A percentile compares a stretch with the other conserved stretches of the same genome.
These are phyloP conservation scores for Candida freyschussii DNA, from an alignment of 1,139 yeast genomes.

Conservation along the genomic window DNA sequence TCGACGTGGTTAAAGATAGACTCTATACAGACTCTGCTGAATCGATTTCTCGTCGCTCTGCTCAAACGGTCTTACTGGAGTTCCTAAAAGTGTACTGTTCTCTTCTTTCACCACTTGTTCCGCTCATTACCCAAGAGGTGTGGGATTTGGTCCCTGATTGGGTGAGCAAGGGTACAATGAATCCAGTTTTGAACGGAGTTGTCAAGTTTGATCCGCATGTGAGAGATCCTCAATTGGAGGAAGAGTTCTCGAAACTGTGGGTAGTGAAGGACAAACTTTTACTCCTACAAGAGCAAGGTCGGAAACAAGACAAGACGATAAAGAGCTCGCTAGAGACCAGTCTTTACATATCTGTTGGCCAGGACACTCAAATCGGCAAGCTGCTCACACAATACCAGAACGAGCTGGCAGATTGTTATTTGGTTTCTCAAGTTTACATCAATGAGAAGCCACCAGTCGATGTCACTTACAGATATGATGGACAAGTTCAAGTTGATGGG, in stretches of 20 bases:
- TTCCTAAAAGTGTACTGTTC: slow-evolving; percentile 59
- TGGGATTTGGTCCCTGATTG: slow-evolving; percentile 55
- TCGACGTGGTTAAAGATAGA: slow-evolving; percentile 81
- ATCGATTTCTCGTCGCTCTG: slow-evolving; percentile 53
- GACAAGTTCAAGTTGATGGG: slow-evolving; percentile 29
- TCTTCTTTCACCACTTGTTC: slow-evolving; percentile 74
- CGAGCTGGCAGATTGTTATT: slow-evolving; percentile 51
- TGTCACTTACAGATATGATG: slow-evolving; percentile 28
- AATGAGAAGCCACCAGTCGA: slow-evolving; percentile 25
- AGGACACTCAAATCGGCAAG: slow-evolving; percentile 13
- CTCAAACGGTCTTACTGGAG: slow-evolving; percentile 67
- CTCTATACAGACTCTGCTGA: slow-evolving; percentile 61
- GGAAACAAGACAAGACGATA: slow-evolving; percentile 38
- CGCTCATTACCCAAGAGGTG: slow-evolving; percentile 80
- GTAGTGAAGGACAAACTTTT: slow-evolving; percentile 46
- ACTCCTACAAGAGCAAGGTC: slow-evolving; percentile 42
- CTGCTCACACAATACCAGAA: slow-evolving; percentile 22
- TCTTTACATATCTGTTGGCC: slow-evolving; percentile 34
- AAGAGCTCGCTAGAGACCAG: slow-evolving; percentile 65
- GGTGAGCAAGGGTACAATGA: slow-evolving; percentile 31
- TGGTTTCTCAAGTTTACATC: slow-evolving; percentile 55
- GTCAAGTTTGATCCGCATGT: slow-evolving; percentile 37
- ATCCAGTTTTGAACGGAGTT: slow-evolving; percentile 50
- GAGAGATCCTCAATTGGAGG: slow-evolving; percentile 26
- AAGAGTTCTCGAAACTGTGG: slow-evolving; percentile 37